Conservation (phyloP, 805 yeast genomes). For the Cyberlindnera amylophila region DNA sequence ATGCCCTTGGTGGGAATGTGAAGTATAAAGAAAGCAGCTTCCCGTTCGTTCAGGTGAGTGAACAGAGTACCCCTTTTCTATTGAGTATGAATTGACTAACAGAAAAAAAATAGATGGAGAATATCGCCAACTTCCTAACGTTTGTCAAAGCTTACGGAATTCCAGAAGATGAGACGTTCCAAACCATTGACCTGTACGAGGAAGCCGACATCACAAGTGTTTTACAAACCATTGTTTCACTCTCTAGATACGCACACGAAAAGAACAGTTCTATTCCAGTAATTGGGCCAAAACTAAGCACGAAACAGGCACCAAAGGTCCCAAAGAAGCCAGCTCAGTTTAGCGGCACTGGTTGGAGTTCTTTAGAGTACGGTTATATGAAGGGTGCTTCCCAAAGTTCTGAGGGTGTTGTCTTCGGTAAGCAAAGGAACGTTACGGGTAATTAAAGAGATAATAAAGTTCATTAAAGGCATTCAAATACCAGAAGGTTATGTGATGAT, state of each 20-base stretch:
- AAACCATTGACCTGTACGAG: conserved; percentile 73
- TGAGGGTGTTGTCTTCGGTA: conserved; percentile 53
- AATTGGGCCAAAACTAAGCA: conserved; percentile 55
- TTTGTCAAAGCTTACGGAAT: conserved; percentile 64
- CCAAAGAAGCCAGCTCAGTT: conserved; percentile 55
- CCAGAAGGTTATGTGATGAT: conserved; percentile 11
- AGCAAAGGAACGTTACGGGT: conserved; percentile 40
- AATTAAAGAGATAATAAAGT: neutral
- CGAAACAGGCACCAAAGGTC: conserved; percentile 43
- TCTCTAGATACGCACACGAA: conserved; percentile 64
- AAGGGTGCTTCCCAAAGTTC: conserved; percentile 52
- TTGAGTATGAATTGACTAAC: too few relatives aligned
- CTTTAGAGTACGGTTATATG: conserved; percentile 57
- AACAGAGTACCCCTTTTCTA: neutral
- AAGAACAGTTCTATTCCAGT: conserved; percentile 47
- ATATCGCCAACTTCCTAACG: conserved; percentile 65
- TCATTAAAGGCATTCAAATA: too few relatives aligned
- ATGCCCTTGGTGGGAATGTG: conserved; percentile 36
- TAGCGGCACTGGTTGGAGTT: conserved; percentile 42
- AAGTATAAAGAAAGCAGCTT: conserved; percentile 58
- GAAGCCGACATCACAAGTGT: conserved; percentile 74
- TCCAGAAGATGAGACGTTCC: conserved; percentile 78
- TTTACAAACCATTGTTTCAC: conserved; percentile 65
- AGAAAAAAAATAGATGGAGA: conserved; percentile 60
- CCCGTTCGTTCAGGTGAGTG: conserved; percentile 56